Conservation (phyloP, 768 basidiomycete species). For the Lentinula edodes region DNA sequence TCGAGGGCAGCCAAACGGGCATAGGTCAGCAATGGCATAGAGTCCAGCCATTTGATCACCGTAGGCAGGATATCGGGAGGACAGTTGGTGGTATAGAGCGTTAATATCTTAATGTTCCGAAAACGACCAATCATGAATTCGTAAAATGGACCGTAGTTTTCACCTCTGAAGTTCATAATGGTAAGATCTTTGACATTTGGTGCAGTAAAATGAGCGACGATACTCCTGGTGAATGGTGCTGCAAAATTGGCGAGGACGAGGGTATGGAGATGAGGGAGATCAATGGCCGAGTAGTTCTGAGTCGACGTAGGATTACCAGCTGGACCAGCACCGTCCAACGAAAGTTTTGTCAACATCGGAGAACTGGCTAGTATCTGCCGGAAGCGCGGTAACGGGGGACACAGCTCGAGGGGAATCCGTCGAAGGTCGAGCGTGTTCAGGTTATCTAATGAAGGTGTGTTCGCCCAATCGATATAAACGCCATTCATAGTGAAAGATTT, state of each 20-base stretch:
- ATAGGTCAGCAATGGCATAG: slow-evolving; percentile 52
- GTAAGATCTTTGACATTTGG: slow-evolving; percentile 55
- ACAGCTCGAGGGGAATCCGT: slow-evolving; percentile 47
- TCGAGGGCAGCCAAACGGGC: slow-evolving; percentile 43
- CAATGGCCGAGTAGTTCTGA: slow-evolving; percentile 28
- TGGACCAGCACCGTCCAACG: slow-evolving; percentile 62
- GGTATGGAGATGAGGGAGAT: slow-evolving; percentile 42
- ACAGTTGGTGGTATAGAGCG: slow-evolving; percentile 39
- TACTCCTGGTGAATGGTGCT: slow-evolving; percentile 38
- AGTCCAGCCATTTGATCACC: slow-evolving; percentile 47
- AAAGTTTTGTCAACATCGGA: slow-evolving; percentile 47
- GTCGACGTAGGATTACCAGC: slow-evolving; percentile 20
- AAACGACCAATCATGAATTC: slow-evolving; percentile 39
- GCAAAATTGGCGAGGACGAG: slow-evolving; percentile 56
- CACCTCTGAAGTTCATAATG: slow-evolving; percentile 45
- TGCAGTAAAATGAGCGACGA: slow-evolving; percentile 45
- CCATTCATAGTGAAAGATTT: slow-evolving; percentile 51
- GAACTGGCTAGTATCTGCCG: slow-evolving; percentile 44
- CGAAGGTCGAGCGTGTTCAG: slow-evolving; percentile 65
- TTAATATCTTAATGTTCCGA: slow-evolving; percentile 48
- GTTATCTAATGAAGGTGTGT: slow-evolving; percentile 36
- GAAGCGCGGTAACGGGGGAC: slow-evolving; percentile 46
- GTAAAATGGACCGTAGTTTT: slow-evolving; percentile 48
- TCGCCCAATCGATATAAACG: slow-evolving; percentile 55
- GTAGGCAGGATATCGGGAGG: slow-evolving; percentile 17